A percentile compares a stretch with the other conserved stretches of the same genome.
These are phyloP conservation scores for Ensete ventricosum DNA, from an alignment of 176 grass and related monocot genomes.

Conservation along the genomic window DNA sequence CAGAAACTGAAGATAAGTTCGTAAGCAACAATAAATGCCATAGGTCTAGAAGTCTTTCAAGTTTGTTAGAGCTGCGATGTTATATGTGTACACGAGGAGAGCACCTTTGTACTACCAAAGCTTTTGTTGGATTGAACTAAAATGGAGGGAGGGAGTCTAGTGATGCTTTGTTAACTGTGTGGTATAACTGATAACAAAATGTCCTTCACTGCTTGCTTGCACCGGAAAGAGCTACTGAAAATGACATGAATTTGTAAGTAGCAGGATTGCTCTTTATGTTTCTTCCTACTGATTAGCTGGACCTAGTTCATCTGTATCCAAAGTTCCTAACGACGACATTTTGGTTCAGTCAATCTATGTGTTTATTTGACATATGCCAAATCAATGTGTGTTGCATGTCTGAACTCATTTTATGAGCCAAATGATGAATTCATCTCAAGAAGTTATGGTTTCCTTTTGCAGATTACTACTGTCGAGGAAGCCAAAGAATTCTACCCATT, in stretches of 20 bases:
- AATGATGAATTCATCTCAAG: neutral
- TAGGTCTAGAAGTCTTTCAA: no score
- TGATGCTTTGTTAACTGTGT: no score
- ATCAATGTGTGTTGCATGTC: neutral
- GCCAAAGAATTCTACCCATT: slow-evolving; percentile 97
- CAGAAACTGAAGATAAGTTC: neutral
- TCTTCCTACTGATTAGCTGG: neutral
- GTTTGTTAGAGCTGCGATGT: no score
- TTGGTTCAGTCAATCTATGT: neutral
- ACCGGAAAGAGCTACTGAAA: neutral
- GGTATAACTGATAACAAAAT: no score
- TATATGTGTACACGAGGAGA: no score
- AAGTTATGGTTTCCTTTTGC: slow-evolving; percentile 1
- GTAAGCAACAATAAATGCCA: no score
- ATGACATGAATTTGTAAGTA: neutral
- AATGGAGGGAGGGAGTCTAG: no score
- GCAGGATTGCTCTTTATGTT: neutral
- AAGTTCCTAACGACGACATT: neutral
- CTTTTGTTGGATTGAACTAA: no score
- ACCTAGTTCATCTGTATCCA: neutral
- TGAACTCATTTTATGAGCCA: neutral
- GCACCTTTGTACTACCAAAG: no score
- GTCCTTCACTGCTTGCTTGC: no score
- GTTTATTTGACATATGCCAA: neutral
- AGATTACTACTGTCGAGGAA: slow-evolving; percentile 98